phyloP scores from a whole-genome alignment of 1,139 yeast species.

The Candida sojae region DNA sequence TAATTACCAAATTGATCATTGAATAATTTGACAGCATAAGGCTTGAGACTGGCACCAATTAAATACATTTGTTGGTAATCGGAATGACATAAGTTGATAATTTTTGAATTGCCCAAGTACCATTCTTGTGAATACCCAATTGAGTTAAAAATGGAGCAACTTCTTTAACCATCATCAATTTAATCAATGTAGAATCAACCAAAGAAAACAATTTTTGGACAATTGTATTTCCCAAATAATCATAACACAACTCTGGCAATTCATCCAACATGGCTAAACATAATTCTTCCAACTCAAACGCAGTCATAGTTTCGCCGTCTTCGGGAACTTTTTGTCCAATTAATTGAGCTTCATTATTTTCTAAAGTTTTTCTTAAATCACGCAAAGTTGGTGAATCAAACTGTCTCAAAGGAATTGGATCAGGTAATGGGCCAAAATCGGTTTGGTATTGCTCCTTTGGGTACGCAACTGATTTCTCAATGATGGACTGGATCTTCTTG shows the following conservation, averaged over 20 bases:
- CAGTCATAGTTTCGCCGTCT: conserved; percentile 23
- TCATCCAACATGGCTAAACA: conserved; percentile 87
- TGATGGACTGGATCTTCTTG: conserved; percentile 32
- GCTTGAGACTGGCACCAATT: conserved; percentile 71
- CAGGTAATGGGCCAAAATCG: conserved; percentile 72
- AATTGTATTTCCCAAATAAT: conserved; percentile 92
- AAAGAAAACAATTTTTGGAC: conserved; percentile 86
- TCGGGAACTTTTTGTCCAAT: conserved; percentile 3
- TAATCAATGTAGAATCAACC: conserved; percentile 65
- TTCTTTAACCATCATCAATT: conserved; percentile 78
- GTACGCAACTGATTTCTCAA: conserved; percentile 32
- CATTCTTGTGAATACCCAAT: conserved; percentile 94
- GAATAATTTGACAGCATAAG: conserved; percentile 82
- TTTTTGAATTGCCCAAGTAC: conserved; percentile 99
- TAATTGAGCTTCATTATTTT: conserved; percentile 34
- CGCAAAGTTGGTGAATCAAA: conserved; percentile 85
- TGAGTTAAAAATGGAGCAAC: conserved; percentile 83
- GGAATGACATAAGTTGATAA: conserved; percentile 72
- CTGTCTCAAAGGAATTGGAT: conserved; percentile 60
- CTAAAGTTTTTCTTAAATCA: conserved; percentile 59
- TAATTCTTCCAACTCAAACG: conserved; percentile 73
- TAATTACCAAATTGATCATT: conserved; percentile 97
- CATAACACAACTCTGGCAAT: conserved; percentile 88
- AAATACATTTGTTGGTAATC: conserved; percentile 65
- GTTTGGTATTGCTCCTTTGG: conserved; percentile 38